Base-by-base conservation (phyloP, 2,329 filamentous ascomycete genomes). In the Phoma sp. region DNA sequence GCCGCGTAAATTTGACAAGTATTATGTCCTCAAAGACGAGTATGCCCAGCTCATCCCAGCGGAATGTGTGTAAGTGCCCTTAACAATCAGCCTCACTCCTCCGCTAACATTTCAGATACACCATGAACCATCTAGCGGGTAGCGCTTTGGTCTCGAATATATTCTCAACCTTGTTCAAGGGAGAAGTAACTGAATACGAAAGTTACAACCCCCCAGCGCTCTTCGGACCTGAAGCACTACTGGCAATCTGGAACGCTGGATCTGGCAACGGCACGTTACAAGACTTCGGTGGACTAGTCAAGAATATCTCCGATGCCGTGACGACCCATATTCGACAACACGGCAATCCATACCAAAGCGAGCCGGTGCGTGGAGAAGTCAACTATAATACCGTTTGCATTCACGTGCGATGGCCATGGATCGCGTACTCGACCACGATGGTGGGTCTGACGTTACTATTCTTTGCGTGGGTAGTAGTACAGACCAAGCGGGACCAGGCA, bases 201-300 rank as follows among this genome's bases (percentile, higher is more conserved):
- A 17, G 14, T 11, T 23, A 21, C 34, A 20, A 4, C 14, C 23
- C 34, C 34, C 34, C 34, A 12, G 11, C 34, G 34, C 18, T n/a
- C n/a, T n/a, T n/a, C n/a, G n/a, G n/a, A n/a, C n/a, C n/a, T n/a
- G n/a, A 56, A 15, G 6, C 43, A 14, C 17, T 59, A 7, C 26
- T 47, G 26, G 37, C 56, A 1, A 30, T 59, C 10, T 56, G 38
- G 38, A 34, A 56, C 12, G 56, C 52, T 11, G 56, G 52, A 1
- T 43, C 47, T 25, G 56, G 47, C 14, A 56, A 59, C 26, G 52
- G 56, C 1, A 59, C 53, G 4, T 26, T 59, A 2, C 28, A 49
- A 28, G 56, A 59, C 23, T 29, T 59, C 15, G 30, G 30, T n/a
- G 43, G 39, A 4, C 15, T 59, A 3, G 39, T 56, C 15, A 43